Evolutionary conservation across 2,329 filamentous ascomycete genomes (phyloP).

Genomic region (Penicillium sp.): DNA sequence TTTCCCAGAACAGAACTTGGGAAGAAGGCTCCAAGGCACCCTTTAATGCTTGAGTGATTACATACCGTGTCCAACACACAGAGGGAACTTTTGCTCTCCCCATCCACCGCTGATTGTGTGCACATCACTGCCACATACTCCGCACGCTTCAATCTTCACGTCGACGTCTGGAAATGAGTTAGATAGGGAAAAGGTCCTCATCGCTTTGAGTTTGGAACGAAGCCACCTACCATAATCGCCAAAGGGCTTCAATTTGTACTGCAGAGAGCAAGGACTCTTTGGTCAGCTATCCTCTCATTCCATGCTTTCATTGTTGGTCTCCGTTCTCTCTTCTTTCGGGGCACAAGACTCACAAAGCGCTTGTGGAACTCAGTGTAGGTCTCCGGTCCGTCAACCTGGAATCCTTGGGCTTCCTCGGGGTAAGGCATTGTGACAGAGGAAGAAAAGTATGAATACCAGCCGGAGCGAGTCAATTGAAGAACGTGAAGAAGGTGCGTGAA

Average conservation of each 20-base stretch:
- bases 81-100: conserved; percentile 47
- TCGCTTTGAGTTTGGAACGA: too few species aligned
- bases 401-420: conserved; percentile 42
- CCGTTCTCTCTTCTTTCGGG: background rate
- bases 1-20: background rate
- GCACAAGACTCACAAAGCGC: conserved; percentile 41
- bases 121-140: conserved; percentile 67
- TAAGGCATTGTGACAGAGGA: conserved; percentile 35
- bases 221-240: conserved; percentile 55
- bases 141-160: conserved; percentile 76
- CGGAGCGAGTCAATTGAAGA: conserved; percentile 5
- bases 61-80: conserved; percentile 48
- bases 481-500: background rate
- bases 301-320: background rate
- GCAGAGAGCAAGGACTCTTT: conserved; percentile 7
- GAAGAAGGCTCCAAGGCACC: too few species aligned
- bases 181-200: background rate
- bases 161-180: conserved; percentile 58
- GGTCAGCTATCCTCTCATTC: background rate
- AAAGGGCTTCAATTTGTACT: conserved; percentile 80
- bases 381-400: conserved; percentile 57
- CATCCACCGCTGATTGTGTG: conserved; percentile 59
- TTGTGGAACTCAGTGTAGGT: conserved; percentile 57
- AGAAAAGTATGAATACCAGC: background rate
- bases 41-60: background rate